Evolutionary conservation across 1,284 basidiomycete genomes (phyloP).

Genomic region (Meripilus lineatus): DNA sequence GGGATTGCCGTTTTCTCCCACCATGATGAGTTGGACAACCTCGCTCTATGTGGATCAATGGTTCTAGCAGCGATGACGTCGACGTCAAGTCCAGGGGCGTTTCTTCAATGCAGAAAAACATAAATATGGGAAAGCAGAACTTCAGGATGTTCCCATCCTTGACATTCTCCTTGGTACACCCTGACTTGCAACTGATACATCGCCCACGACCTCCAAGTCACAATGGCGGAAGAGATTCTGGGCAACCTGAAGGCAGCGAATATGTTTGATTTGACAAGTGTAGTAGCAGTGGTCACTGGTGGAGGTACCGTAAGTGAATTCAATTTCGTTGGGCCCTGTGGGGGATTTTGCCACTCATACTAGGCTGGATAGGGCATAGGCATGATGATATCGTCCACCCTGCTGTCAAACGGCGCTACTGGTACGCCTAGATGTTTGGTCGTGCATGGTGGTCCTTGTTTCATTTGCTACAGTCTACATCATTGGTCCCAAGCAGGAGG

Average conservation of each 20-base stretch:
- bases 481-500: slow-evolving; percentile 39
- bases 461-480: slow-evolving; percentile 33
- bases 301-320: slow-evolving; percentile 37
- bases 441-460: neutral
- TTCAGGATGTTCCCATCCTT: too few species aligned
- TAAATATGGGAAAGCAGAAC: too few species aligned
- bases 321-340: neutral
- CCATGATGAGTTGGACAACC: too few species aligned
- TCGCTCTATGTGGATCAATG: too few species aligned
- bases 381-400: slow-evolving; percentile 40
- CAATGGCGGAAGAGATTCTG: slow-evolving; percentile 37
- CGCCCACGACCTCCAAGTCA: too few species aligned
- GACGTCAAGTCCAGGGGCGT: too few species aligned
- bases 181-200: too few species aligned
- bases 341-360: neutral
- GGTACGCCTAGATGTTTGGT: neutral
- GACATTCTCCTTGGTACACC: too few species aligned
- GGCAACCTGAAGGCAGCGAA: slow-evolving; percentile 32
- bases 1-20: too few species aligned
- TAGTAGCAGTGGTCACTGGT: slow-evolving; percentile 45
- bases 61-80: too few species aligned
- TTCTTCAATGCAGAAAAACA: too few species aligned
- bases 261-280: slow-evolving; percentile 39
- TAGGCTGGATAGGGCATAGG: slow-evolving; percentile 37
- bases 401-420: slow-evolving; percentile 45